Evolutionary conservation across 2,329 filamentous ascomycete genomes (phyloP), one percentile per base, ranked within the genome.

Genomic region (Zasmidium citrigriseum): DNA sequence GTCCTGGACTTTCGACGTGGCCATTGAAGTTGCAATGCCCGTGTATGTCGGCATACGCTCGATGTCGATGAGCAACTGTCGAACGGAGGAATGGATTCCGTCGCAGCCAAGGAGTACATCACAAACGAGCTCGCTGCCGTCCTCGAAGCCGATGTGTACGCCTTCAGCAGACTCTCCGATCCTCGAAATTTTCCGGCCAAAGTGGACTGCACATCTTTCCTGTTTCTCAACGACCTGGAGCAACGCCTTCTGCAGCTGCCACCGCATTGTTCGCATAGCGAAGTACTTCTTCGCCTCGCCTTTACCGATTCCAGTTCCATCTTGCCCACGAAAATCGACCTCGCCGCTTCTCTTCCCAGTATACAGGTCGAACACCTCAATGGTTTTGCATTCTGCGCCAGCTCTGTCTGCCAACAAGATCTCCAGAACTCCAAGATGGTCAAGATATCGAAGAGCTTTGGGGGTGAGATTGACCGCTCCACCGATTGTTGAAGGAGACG

Each of bases 11-110:
- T 11, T 69, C 62, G 2, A 76, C 63, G 4, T 70, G 73, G 27
- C 73, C 73, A 57, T 77, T 72, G 20, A 76, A 44, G 75, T 74
- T 2, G 76, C 75, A 27, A 78, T 71, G 9, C 77, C 77, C 3
- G 76, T 74, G 57, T 78, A 79, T 29, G 73, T 65, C 3, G 76
- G 75, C 14, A 46, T 27, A 3, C 55, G 45, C 5, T 21, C 20
- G 2, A 47, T 55, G 9, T 61, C 75, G 0, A 83, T 80, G 44
- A 86, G 69, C 38, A 83, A 78, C 1, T 71, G 75, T 2, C 83
- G 77, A 0, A 86, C 81, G 0, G 72, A 75, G 0, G 83, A 86
- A 66, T 87, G 82, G 49, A 87, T 86, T 0, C 85, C 84, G 58
- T 87, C 84, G 0, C 83, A 82, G 0, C 83, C 84, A 11, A 86